Base-by-base conservation (phyloP, 106 monocot species). In the Acorus gramineus region DNA sequence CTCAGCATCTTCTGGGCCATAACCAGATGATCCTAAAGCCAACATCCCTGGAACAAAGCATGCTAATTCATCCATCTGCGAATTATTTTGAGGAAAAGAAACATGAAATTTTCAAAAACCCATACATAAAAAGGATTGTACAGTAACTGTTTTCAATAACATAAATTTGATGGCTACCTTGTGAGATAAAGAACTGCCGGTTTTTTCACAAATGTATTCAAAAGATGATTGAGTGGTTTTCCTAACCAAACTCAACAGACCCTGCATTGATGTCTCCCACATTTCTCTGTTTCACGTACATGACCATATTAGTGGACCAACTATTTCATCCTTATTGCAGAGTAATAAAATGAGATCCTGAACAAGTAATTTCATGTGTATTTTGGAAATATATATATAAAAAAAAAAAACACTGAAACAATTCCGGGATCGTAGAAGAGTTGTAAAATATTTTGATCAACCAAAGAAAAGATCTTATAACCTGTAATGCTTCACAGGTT, bases 231-330 rank as follows among this genome's bases (percentile, higher is more conserved):
- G 94, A 11, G 84, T 89, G 14, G 78, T 84, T 76, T 76, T 94
- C 46, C 73, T 77, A 59, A 86, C 60, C 67, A 94, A 84, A 65
- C 80, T 94, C 50, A 62, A 49, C 44, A 94, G 67, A 14, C 94
- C 94, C 61, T 84, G 74, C 94, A 94, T 84, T 63, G 94, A 94
- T 71, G 79, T 86, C 67, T 94, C 94, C 94, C 94, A 94, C 94
- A 94, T 94, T 82, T 89, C 58, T 78, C 94, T 94, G 68, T 61
- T 28, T 28, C 28, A 28, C 28, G 1, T 28, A 28, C 28, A 28
- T 28, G 28, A 28, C 28, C 1, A 28, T 28, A 28, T 28, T 28
- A 28, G 28, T 1, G 1, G 28, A 28, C 28, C 28, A 28, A 28
- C 28, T 0, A 28, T 28, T 28, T 28, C 28, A 28, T 28, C 28